Conservation (phyloP, 176 grass and related monocot species). For the Musa troglodytarum region DNA sequence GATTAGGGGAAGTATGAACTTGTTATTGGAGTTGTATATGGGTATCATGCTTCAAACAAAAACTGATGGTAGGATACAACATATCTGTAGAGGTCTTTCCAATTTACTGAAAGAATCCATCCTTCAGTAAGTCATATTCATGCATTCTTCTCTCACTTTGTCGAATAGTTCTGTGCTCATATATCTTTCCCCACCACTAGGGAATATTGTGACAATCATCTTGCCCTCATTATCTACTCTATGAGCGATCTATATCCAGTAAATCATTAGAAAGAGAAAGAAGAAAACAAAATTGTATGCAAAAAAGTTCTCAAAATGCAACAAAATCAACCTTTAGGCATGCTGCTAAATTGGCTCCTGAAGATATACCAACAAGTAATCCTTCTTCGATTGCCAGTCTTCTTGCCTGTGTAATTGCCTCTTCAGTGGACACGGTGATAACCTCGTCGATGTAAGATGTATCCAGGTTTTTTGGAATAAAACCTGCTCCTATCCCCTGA, state of each 20-base stretch:
- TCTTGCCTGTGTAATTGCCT: slow-evolving; percentile 63
- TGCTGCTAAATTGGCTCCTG: slow-evolving; percentile 61
- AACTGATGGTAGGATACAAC: too few species aligned
- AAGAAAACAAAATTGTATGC: not conserved
- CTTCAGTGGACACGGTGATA: slow-evolving; percentile 47
- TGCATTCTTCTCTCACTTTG: slow-evolving; percentile 46
- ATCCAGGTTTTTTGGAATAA: slow-evolving; percentile 56
- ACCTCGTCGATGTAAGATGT: slow-evolving; percentile 52
- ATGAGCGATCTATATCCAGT: slow-evolving; percentile 34
- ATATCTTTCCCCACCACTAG: slow-evolving; percentile 57
- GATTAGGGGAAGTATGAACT: not conserved
- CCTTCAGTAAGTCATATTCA: slow-evolving; percentile 50
- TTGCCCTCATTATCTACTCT: slow-evolving; percentile 49
- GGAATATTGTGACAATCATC: slow-evolving; percentile 68
- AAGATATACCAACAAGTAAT: slow-evolving; percentile 77
- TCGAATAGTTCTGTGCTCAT: slow-evolving; percentile 53
- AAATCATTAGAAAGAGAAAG: not conserved
- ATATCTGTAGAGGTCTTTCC: too few species aligned
- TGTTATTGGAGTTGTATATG: not conserved
- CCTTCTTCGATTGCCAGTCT: slow-evolving; percentile 85
- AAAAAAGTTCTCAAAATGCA: not conserved
- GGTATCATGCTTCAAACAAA: not conserved
- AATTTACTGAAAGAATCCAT: too few species aligned
- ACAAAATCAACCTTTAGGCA: slow-evolving; percentile 50
- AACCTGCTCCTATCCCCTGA: slow-evolving; percentile 57